A percentile compares a stretch with the other conserved stretches of the same genome.
These are phyloP conservation scores for Microthyrium microscopicum DNA, from an alignment of 2,329 filamentous ascomycete species.

Conservation along the genomic window DNA sequence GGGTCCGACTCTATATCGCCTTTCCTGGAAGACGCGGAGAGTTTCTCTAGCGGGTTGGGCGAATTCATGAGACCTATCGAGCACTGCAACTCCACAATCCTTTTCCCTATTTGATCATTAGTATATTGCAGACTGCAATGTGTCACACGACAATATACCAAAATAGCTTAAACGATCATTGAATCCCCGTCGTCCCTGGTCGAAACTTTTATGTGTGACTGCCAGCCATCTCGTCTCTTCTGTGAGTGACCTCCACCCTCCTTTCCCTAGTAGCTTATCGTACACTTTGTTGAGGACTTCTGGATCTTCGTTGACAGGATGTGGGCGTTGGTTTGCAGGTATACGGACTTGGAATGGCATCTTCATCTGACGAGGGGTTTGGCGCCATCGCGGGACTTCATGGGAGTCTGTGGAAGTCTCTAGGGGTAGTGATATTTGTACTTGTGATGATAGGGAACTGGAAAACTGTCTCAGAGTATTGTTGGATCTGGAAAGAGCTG, in stretches of 20 bases:
- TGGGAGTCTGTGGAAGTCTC: constrained; percentile 17
- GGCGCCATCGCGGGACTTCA: constrained; percentile 30
- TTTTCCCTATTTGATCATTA: constrained; percentile 29
- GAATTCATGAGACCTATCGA: constrained; percentile 43
- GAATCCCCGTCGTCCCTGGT: constrained; percentile 83
- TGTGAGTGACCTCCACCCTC: constrained; percentile 55
- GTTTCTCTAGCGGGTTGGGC: constrained; percentile 16
- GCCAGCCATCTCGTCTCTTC: constrained; percentile 96
- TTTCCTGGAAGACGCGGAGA: constrained; percentile 11
- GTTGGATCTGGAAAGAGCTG: constrained; percentile 7
- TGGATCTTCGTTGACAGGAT: constrained; percentile 60
- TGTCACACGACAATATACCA: constrained; percentile 36
- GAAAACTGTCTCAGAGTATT: too few relatives aligned
- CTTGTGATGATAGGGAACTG: too few relatives aligned
- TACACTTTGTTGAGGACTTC: constrained; percentile 63
- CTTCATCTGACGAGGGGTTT: constrained; percentile 30
- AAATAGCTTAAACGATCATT: constrained; percentile 86
- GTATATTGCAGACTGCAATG: not conserved
- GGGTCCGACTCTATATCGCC: constrained; percentile 32
- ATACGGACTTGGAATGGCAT: constrained; percentile 38
- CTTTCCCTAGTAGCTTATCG: constrained; percentile 53
- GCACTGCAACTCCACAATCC: constrained; percentile 46
- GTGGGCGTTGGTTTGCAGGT: constrained; percentile 39
- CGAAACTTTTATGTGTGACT: constrained; percentile 95
- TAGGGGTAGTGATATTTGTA: too few relatives aligned